Base-by-base conservation (phyloP, 805 yeast genomes). In the Clavispora santaluciae region DNA sequence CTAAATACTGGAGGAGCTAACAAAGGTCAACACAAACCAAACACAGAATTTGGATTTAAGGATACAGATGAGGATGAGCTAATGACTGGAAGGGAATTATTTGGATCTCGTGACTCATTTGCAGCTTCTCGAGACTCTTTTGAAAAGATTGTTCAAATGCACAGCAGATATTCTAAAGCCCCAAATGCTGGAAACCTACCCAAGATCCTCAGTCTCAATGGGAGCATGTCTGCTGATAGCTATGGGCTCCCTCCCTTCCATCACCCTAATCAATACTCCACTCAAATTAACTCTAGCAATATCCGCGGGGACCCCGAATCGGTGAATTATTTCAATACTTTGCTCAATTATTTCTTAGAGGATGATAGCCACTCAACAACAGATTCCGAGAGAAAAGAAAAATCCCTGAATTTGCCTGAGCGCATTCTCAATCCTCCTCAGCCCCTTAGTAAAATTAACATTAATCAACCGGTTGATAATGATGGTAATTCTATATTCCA, bases 401-500 rank as follows among this genome's bases (percentile, higher is more conserved):
- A 42, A 33, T 33, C 44, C 16, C 22, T 37, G 5, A 42, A 39
- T 22, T 56, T 66, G 5, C 72, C 72, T 1, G 48, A 66, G 18
- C 66, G 74, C 39, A 55, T 81, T 21, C 58, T 69, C 22, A 63
- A 69, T 38, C 84, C 86, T 5, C 90, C 91, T 1, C 63, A 68
- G 26, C 73, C 75, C 7, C 43, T 66, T 2, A 47, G 56, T n/a
- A 76, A 78, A 51, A 78, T 86, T 26, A 75, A 79, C 44, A 70
- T 90, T 38, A 93, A 88, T 55, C 86, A 88, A 24, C 82, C 96
- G 1, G 86, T 95, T 34, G 99, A 95, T 62, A 95, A 86, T 51
- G 79, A 83, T 43, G 97, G 98, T 0, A 93, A 93, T 57, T 84
- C 96, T 0, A 88, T 96, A 0, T 71, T 93, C 42, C 99, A 93